Percentiles rank a stretch among this genome's conserved stretches.
Conservation (phyloP, 257 asterid species). For the Hygrophila difformis region DNA sequence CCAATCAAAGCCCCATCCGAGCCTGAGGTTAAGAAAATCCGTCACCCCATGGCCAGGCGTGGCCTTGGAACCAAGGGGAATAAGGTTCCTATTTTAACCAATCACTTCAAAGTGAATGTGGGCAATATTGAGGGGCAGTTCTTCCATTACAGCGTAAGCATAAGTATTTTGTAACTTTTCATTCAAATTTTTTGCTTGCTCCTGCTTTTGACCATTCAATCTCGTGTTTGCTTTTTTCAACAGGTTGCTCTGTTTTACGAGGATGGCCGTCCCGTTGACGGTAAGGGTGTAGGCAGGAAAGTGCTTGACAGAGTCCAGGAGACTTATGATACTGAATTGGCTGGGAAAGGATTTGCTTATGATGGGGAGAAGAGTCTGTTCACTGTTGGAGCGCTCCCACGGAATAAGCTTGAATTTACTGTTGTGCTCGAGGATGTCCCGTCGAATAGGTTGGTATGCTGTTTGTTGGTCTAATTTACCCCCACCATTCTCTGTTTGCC, state of each 20-base stretch:
- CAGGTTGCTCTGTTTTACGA: constrained; percentile 90
- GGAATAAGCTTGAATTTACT: constrained; percentile 75
- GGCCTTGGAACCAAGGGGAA: constrained; percentile 71
- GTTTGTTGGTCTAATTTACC: background rate
- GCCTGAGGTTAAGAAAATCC: constrained; percentile 40
- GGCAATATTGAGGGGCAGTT: constrained; percentile 59
- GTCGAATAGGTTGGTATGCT: constrained; percentile 45
- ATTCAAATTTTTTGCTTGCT: background rate
- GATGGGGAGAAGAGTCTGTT: constrained; percentile 92
- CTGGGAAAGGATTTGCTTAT: constrained; percentile 74
- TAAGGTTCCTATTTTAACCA: constrained; percentile 60
- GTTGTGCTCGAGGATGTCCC: constrained; percentile 80
- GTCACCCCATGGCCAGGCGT: constrained; percentile 77
- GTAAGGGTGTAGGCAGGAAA: constrained; percentile 84
- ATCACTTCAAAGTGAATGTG: constrained; percentile 78
- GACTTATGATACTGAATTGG: constrained; percentile 64
- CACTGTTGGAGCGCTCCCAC: constrained; percentile 80
- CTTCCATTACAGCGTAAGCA: constrained; percentile 84
- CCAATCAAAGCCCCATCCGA: constrained; percentile 46
- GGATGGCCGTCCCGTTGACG: constrained; percentile 93
- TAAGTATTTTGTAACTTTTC: background rate
- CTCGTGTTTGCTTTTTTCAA: background rate
- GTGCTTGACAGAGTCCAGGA: constrained; percentile 76
- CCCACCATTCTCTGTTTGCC: background rate
- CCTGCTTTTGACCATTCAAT: no score